These are phyloP conservation scores for Fusarium sp. DNA, from an alignment of 2,329 filamentous ascomycete species.

Conservation along the genomic window DNA sequence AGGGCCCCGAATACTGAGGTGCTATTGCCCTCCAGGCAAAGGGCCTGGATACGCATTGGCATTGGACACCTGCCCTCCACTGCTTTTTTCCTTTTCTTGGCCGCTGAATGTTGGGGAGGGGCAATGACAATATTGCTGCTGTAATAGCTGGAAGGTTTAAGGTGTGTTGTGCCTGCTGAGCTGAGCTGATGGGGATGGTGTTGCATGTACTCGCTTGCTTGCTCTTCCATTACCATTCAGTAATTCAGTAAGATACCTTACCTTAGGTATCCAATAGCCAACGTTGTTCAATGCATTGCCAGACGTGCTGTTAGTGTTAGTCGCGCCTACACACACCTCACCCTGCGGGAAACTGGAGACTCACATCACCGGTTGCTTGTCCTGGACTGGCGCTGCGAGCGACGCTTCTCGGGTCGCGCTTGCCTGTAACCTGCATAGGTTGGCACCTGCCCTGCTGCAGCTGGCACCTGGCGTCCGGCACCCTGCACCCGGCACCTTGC, in stretches of 20 bases:
- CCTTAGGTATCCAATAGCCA: not conserved
- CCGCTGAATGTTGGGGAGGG: slow-evolving; percentile 18
- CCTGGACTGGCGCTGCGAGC: slow-evolving; percentile 32
- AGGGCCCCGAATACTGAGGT: slow-evolving; percentile 42
- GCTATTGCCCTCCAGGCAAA: slow-evolving; percentile 28
- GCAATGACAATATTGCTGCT: slow-evolving; percentile 2
- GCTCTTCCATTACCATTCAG: not conserved
- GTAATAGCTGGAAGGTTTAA: not conserved
- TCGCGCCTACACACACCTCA: slow-evolving; percentile 19
- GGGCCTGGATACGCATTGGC: slow-evolving; percentile 27
- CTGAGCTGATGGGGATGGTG: slow-evolving; percentile 19
- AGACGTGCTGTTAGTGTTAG: slow-evolving; percentile 32
- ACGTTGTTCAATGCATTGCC: not conserved
- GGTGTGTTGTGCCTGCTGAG: slow-evolving; percentile 2
- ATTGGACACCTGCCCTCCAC: slow-evolving; percentile 17
- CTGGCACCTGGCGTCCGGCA: slow-evolving; percentile 43
- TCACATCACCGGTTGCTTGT: slow-evolving; percentile 37
- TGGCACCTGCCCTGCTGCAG: slow-evolving; percentile 43
- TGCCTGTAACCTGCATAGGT: slow-evolving; percentile 40
- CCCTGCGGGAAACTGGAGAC: slow-evolving; percentile 33
- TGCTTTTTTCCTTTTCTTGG: slow-evolving; percentile 6
- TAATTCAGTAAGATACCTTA: not conserved
- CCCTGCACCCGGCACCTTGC: slow-evolving; percentile 41
- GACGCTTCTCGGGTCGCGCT: slow-evolving; percentile 41
- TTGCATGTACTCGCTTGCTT: slow-evolving; percentile 20